These are phyloP conservation scores for Ascochyta viciae-villosae DNA, from an alignment of 2,329 filamentous ascomycete genomes.

Conservation along the genomic window DNA sequence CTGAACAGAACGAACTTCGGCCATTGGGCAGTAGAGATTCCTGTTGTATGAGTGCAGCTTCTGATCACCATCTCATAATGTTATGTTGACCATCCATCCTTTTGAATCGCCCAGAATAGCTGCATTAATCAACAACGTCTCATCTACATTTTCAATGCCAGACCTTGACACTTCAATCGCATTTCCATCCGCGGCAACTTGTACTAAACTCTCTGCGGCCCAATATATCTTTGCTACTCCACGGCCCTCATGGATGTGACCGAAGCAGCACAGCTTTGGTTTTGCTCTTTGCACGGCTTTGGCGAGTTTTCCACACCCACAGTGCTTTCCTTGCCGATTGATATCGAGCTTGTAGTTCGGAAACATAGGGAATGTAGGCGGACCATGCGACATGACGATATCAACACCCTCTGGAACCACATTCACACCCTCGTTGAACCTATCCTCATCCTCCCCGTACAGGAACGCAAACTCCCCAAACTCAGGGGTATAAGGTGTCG, in stretches of 20 bases:
- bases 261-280: constrained; percentile 65
- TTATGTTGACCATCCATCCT: too few species aligned
- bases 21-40: too few species aligned
- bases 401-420: constrained; percentile 52
- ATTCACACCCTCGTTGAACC: constrained; percentile 10
- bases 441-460: constrained; percentile 16
- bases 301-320: constrained; percentile 63
- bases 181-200: background rate
- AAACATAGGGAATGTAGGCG: constrained; percentile 46
- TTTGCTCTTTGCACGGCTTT: constrained; percentile 54
- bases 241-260: constrained; percentile 64
- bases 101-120: background rate
- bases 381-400: constrained; percentile 67
- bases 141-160: background rate
- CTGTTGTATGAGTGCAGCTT: too few species aligned
- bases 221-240: constrained; percentile 13
- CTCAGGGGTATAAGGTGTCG: constrained; percentile 56
- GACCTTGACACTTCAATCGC: too few species aligned
- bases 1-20: too few species aligned
- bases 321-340: constrained; percentile 41
- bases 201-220: background rate
- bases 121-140: constrained; percentile 1
- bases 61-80: too few species aligned
- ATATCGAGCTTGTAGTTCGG: constrained; percentile 56
- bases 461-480: constrained; percentile 20